Evolutionary conservation across 1,284 basidiomycete species (phyloP).

Genomic region (Leccinum pseudoinsigne): DNA sequence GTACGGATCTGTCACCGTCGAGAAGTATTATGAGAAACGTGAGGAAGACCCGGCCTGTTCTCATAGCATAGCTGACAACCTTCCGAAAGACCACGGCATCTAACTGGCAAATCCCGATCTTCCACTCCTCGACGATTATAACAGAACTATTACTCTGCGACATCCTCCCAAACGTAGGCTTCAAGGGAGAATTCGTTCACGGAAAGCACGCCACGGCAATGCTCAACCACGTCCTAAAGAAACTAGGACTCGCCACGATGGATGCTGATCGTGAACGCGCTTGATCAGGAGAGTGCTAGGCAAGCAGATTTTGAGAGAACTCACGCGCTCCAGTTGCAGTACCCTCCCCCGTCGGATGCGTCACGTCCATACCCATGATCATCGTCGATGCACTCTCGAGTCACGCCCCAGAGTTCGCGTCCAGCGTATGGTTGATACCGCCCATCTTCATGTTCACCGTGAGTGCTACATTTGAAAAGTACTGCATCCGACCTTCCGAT

Average conservation of each 20-base stretch:
- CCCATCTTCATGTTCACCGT: slow-evolving; percentile 80
- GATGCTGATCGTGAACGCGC: slow-evolving; percentile 43
- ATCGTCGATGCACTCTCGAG: slow-evolving; percentile 62
- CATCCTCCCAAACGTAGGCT: slow-evolving; percentile 68
- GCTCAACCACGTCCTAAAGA: slow-evolving; percentile 60
- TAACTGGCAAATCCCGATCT: slow-evolving; percentile 49
- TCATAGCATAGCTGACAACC: not conserved
- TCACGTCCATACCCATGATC: slow-evolving; percentile 82
- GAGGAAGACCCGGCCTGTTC: slow-evolving; percentile 21
- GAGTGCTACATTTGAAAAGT: slow-evolving; percentile 31
- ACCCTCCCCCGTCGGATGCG: slow-evolving; percentile 57
- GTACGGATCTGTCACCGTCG: slow-evolving; percentile 52
- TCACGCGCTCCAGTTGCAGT: slow-evolving; percentile 52
- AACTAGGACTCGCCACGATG: slow-evolving; percentile 62
- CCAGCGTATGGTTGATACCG: slow-evolving; percentile 70
- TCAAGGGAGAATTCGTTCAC: slow-evolving; percentile 66
- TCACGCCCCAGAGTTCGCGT: slow-evolving; percentile 52
- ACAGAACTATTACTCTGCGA: slow-evolving; percentile 61
- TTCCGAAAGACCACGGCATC: slow-evolving; percentile 54
- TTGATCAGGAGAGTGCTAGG: not conserved
- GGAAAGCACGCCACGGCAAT: slow-evolving; percentile 62
- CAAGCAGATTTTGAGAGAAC: slow-evolving; percentile 1
- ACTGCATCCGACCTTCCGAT: slow-evolving; percentile 43
- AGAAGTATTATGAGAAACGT: slow-evolving; percentile 65
- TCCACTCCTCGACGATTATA: slow-evolving; percentile 63